Conservation (phyloP, 1,284 basidiomycete species). For the Fomitopsis schrenkii region DNA sequence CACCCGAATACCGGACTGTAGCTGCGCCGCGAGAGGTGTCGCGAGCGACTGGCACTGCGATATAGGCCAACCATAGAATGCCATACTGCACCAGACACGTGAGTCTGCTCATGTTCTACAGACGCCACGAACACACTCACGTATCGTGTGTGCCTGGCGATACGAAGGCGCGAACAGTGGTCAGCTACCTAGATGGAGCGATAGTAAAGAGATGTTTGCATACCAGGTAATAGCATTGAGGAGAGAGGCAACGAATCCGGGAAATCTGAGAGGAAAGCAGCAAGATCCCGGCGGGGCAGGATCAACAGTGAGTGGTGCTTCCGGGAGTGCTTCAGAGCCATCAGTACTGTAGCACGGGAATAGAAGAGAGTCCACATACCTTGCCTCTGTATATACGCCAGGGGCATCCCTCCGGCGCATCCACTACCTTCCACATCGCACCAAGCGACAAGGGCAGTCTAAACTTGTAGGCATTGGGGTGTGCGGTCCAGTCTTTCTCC, state of each 20-base stretch:
- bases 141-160: conserved; percentile 66
- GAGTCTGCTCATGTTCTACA: background rate
- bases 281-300: conserved; percentile 50
- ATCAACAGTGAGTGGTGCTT: conserved; percentile 45
- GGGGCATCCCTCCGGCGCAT: conserved; percentile 39
- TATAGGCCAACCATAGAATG: conserved; percentile 77
- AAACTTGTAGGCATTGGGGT: conserved; percentile 9
- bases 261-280: conserved; percentile 61
- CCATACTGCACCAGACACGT: conserved; percentile 45
- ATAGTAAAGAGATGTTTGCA: conserved; percentile 13
- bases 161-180: background rate
- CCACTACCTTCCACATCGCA: conserved; percentile 39
- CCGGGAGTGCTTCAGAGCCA: conserved; percentile 18
- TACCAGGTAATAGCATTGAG: conserved; percentile 71
- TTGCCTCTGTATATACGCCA: conserved; percentile 53
- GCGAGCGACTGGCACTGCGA: conserved; percentile 64
- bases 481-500: conserved; percentile 11
- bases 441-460: conserved; percentile 15
- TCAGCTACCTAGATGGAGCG: background rate
- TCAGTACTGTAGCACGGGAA: background rate
- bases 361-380: conserved; percentile 32
- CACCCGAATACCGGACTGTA: conserved; percentile 69
- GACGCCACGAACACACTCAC: conserved; percentile 31
- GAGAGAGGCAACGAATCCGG: conserved; percentile 66
- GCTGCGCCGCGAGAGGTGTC: conserved; percentile 54